Percentiles rank a stretch among this genome's conserved stretches.
Evolutionary conservation across 257 asterid genomes (phyloP).

Genomic region (Nicotiana undulata): DNA sequence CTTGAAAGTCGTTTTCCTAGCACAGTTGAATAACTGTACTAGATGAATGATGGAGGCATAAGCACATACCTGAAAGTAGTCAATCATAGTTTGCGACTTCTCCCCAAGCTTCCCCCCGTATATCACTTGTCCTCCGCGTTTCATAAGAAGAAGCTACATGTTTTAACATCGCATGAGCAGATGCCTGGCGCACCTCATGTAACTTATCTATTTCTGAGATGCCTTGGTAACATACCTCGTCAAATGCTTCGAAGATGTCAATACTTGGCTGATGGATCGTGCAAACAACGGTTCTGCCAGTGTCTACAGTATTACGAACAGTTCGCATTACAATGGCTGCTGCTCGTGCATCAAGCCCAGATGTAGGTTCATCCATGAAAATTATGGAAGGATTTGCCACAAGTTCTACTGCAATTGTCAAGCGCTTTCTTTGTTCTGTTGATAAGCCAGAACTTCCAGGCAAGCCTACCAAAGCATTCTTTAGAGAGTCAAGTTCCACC

Average conservation of each 20-base stretch:
- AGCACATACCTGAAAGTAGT: constrained; percentile 64
- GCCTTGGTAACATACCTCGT: constrained; percentile 49
- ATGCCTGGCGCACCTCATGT: not conserved
- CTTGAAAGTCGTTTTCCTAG: not conserved
- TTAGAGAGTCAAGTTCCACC: constrained; percentile 70
- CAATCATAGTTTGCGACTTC: constrained; percentile 58
- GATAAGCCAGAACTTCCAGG: constrained; percentile 85
- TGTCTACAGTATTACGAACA: constrained; percentile 89
- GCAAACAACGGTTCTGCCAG: constrained; percentile 96
- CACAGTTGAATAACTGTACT: not conserved
- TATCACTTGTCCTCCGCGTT: constrained; percentile 88
- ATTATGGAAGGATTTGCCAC: constrained; percentile 93
- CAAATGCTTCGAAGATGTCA: constrained; percentile 91
- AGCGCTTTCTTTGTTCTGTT: constrained; percentile 89
- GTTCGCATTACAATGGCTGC: constrained; percentile 99
- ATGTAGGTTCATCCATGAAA: constrained; percentile 97
- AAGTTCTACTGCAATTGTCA: constrained; percentile 93
- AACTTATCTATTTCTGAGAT: not conserved
- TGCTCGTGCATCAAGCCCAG: constrained; percentile 95
- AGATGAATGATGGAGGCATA: constrained; percentile 1
- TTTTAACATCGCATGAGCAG: constrained; percentile 1
- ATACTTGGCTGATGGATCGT: constrained; percentile 97
- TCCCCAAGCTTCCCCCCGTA: constrained; percentile 92
- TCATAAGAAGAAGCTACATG: constrained; percentile 77
- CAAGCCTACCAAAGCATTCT: constrained; percentile 81